Conservation (phyloP, 345 rosid species). For the Litchi chinensis region DNA sequence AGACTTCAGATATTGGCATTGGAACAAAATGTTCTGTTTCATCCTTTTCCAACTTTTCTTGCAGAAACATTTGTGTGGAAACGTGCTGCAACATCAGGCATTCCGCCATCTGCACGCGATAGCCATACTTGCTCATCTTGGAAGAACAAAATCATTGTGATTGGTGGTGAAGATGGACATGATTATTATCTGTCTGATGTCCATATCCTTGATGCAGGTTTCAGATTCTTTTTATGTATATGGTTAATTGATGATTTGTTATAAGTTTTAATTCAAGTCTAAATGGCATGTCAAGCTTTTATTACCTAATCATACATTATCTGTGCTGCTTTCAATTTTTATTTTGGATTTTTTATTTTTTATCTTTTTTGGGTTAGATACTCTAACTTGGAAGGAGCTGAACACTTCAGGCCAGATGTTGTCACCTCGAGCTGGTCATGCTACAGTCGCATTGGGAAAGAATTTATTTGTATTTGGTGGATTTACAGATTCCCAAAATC, state of each 20-base stretch:
- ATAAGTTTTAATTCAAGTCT: neutral
- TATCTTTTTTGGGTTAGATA: constrained; percentile 56
- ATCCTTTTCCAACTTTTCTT: constrained; percentile 16
- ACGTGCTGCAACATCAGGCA: constrained; percentile 68
- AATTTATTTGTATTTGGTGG: constrained; percentile 94
- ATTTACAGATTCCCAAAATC: constrained; percentile 90
- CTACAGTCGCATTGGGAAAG: constrained; percentile 84
- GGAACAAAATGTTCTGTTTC: neutral
- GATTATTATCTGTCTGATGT: constrained; percentile 96
- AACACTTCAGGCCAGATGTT: constrained; percentile 70
- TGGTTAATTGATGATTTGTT: neutral
- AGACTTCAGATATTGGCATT: neutral
- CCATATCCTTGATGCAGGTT: constrained; percentile 93
- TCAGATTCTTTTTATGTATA: constrained; percentile 6
- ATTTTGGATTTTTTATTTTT: constrained; percentile 11
- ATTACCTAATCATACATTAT: constrained; percentile 12
- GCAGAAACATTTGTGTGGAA: constrained; percentile 97
- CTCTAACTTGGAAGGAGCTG: constrained; percentile 88
- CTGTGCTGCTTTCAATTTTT: constrained; percentile 18
- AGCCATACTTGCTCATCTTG: constrained; percentile 97
- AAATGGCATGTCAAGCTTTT: neutral
- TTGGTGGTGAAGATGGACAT: constrained; percentile 97
- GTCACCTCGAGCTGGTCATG: constrained; percentile 98
- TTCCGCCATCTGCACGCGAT: constrained; percentile 90
- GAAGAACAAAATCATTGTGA: constrained; percentile 81